phyloP scores from a whole-genome alignment of 176 grass and related monocot genomes.

The Eleusine indica region DNA sequence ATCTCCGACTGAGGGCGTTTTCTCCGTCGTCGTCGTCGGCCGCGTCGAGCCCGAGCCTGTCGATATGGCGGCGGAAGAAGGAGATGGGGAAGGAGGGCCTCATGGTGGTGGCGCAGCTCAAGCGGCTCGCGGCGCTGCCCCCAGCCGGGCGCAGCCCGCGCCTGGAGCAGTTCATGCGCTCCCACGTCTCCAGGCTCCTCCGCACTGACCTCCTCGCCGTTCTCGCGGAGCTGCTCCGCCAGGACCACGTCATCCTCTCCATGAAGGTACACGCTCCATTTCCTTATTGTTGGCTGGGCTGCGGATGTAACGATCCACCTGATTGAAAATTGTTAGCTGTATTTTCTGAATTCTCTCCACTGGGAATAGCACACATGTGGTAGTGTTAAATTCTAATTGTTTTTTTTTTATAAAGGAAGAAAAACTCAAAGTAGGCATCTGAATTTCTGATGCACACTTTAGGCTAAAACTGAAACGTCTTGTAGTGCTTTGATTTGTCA shows the following conservation, averaged over 20 bases:
- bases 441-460: too few species aligned
- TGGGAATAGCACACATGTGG: too few species aligned
- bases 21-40: constrained; percentile 38
- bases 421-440: too few species aligned
- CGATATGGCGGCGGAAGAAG: constrained; percentile 90
- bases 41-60: constrained; percentile 67
- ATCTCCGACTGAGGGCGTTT: constrained; percentile 5
- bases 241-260: constrained; percentile 77
- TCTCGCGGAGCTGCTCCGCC: constrained; percentile 76
- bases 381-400: too few species aligned
- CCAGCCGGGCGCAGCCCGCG: constrained; percentile 34
- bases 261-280: constrained; percentile 60
- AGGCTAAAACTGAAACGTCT: too few species aligned
- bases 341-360: too few species aligned
- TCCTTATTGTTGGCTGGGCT: too few species aligned
- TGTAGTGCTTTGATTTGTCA: too few species aligned
- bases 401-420: too few species aligned
- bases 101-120: constrained; percentile 82
- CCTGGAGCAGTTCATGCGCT: constrained; percentile 74
- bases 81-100: constrained; percentile 98
- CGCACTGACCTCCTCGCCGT: constrained; percentile 87
- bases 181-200: constrained; percentile 80
- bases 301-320: too few species aligned
- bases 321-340: too few species aligned
- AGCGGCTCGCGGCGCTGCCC: constrained; percentile 68